phyloP scores from a whole-genome alignment of 1,284 basidiomycete species.

The Mycosarcoma mackinlayi region DNA sequence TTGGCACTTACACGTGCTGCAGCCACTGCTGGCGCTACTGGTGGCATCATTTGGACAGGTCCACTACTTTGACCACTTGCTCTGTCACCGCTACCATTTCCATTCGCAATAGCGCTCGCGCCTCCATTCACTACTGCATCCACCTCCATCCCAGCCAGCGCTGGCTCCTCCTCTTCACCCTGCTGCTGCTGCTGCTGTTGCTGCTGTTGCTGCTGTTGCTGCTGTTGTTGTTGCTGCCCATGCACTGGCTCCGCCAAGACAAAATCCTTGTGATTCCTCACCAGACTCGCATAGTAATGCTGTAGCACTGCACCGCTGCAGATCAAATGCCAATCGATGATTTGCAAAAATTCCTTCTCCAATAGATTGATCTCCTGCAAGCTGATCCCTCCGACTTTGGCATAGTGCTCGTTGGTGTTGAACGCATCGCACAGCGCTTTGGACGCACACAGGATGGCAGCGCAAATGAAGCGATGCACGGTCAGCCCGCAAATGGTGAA shows the following conservation, averaged over 20 bases:
- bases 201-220: too few relatives aligned
- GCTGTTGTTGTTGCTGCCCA: conserved; percentile 2
- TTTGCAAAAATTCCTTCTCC: conserved; percentile 66
- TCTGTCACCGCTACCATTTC: conserved; percentile 7
- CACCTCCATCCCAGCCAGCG: conserved; percentile 1
- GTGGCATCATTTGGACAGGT: not conserved
- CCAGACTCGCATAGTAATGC: conserved; percentile 66
- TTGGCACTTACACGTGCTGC: conserved; percentile 1
- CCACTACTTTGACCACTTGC: not conserved
- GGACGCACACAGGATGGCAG: conserved; percentile 64
- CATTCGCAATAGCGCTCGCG: not conserved
- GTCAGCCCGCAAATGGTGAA: conserved; percentile 67
- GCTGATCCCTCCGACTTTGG: conserved; percentile 66
- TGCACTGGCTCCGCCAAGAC: conserved; percentile 17
- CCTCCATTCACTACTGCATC: not conserved
- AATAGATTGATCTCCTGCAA: conserved; percentile 66
- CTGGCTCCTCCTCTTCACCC: not conserved
- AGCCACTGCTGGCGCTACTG: not conserved
- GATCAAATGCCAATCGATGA: conserved; percentile 66
- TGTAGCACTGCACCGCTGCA: conserved; percentile 59
- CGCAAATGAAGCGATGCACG: conserved; percentile 67
- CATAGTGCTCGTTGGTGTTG: conserved; percentile 67
- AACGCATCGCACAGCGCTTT: conserved; percentile 68
- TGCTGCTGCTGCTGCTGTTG: too few relatives aligned
- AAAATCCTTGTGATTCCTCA: conserved; percentile 52